A percentile compares a stretch with the other conserved stretches of the same genome.
Evolutionary conservation across 1,139 yeast species (phyloP).

Genomic region (Pneumocystis wakefieldiae): DNA sequence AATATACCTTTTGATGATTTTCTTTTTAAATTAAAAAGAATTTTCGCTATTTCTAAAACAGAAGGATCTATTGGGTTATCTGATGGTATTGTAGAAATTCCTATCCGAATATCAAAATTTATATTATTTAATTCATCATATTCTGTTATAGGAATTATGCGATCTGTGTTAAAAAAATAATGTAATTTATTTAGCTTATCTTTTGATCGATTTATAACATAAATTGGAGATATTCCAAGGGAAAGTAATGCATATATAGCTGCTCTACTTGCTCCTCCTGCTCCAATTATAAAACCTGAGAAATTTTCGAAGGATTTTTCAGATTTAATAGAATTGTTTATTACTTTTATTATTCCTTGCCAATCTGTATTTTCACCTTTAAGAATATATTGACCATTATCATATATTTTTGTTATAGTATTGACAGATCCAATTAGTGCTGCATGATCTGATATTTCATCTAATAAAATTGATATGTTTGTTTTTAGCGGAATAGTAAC

Average conservation of each 20-base stretch:
- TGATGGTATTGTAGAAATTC: conserved; percentile 82
- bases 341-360: conserved; percentile 69
- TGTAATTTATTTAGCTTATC: conserved; percentile 48
- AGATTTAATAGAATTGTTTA: conserved; percentile 25
- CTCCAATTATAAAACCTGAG: conserved; percentile 71
- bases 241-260: conserved; percentile 74
- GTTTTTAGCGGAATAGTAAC: conserved; percentile 18
- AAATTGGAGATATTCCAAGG: conserved; percentile 65
- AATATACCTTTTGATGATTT: conserved; percentile 29
- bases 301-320: conserved; percentile 21
- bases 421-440: conserved; percentile 79
- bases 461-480: conserved; percentile 14
- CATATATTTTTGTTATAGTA: conserved; percentile 45
- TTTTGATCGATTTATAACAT: conserved; percentile 66
- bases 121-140: conserved; percentile 4
- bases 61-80: conserved; percentile 52
- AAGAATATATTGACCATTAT: conserved; percentile 22
- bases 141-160: conserved; percentile 37
- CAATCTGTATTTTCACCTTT: conserved; percentile 92
- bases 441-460: conserved; percentile 49
- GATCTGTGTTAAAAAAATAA: conserved; percentile 41
- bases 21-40: conserved; percentile 2
- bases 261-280: conserved; percentile 96
- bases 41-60: conserved; percentile 31
- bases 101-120: conserved; percentile 36